Evolutionary conservation across 2,329 filamentous ascomycete genomes (phyloP), one percentile per base, ranked within the genome.

Genomic region (Calycina herbarum): DNA sequence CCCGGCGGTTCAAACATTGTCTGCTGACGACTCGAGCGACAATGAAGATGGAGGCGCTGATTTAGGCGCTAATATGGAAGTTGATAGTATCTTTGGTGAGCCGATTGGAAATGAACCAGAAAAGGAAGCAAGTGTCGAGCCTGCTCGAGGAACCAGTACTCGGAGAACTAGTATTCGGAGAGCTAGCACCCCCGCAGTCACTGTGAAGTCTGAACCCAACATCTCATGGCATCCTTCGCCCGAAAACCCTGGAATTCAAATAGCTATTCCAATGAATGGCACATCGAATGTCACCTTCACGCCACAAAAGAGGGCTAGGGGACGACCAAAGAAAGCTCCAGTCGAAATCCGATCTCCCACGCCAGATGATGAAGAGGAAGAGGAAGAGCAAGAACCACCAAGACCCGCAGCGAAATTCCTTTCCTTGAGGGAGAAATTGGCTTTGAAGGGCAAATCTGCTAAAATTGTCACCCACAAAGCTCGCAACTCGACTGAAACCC

Each of bases 351-450:
- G 17, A 45, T 57, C 65, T 45, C 65, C 61, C 17, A 54, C 62
- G 33, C 45, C 57, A 57, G 59, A 62, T 24, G 38, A 38, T 2
- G 40, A 57, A 17, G 3, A 35, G 40, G 27, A n/a, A 24, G 29
- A 27, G 35, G 29, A 56, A 31, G 29, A 27, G 35, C 24, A 58
- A 31, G 20, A 62, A 27, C 57, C 56, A 59, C 20, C 38, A 11
- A 24, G 33, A 13, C 57, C 51, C 27, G 45, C 45, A 10, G n/a
- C n/a, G 10, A 70, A 69, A 35, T 61, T 73, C 29, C 66, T 74
- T 40, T 74, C 73, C 3, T 59, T 75, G 42, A 71, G 68, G 56
- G 74, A 76, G 62, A 75, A 69, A 63, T 67, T 74, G 45, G 70
- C 72, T 51, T 57, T 74, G n/a, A 72, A 75, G 61, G 73, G 73